Evolutionary conservation across 306 rosid species (phyloP).

Genomic region (Glycine tomentella): DNA sequence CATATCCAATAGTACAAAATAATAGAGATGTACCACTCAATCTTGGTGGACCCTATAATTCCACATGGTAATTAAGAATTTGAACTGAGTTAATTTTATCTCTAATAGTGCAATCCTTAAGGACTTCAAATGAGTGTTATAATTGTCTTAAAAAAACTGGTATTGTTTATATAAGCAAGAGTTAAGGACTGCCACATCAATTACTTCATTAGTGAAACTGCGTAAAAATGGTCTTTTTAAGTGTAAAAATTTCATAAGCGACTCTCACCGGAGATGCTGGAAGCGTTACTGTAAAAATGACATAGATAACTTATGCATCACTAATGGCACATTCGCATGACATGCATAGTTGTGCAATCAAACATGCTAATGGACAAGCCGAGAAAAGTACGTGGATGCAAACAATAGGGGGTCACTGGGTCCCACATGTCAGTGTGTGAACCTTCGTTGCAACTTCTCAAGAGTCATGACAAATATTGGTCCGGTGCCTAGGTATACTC

Average conservation of each 20-base stretch:
- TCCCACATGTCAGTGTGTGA: neutral
- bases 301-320: neutral
- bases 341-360: too few species aligned
- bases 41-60: neutral
- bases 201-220: neutral
- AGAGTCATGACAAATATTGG: neutral
- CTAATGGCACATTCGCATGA: too few species aligned
- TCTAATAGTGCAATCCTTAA: too few species aligned
- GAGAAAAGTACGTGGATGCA: neutral
- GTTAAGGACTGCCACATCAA: neutral
- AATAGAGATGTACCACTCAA: neutral
- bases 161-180: too few species aligned
- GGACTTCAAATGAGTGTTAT: too few species aligned
- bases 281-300: neutral
- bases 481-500: neutral
- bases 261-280: neutral
- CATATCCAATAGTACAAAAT: neutral
- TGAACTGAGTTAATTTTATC: too few species aligned
- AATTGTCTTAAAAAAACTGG: too few species aligned
- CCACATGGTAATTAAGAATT: neutral
- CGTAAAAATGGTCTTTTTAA: neutral
- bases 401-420: conserved; percentile 20
- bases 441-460: conserved; percentile 43
- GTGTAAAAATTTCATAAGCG: neutral
- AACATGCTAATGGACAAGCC: neutral